phyloP scores from a whole-genome alignment of 331 rosid genomes.

The Pyracantha coccinea region DNA sequence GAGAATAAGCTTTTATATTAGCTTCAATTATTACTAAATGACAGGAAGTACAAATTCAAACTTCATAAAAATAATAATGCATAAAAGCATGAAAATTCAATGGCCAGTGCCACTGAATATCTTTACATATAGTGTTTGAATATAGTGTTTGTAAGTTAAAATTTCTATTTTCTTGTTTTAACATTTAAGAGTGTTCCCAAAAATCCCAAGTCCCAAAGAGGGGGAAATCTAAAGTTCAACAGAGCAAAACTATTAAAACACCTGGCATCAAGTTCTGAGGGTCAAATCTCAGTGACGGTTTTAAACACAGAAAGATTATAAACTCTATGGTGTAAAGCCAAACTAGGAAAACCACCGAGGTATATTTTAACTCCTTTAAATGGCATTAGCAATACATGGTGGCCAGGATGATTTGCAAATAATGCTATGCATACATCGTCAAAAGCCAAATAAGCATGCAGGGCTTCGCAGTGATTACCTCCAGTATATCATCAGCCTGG shows the following conservation, averaged over 20 bases:
- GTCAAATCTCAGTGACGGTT: not conserved
- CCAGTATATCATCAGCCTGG: conserved; percentile 93
- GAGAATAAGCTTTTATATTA: not conserved
- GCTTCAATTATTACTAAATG: not conserved
- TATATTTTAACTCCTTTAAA: not conserved
- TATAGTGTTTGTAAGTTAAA: not conserved
- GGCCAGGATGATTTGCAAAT: not conserved
- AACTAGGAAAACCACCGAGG: not conserved
- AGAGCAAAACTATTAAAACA: not conserved
- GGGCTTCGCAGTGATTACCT: conserved; percentile 41
- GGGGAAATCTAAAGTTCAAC: not conserved
- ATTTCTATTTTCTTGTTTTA: not conserved
- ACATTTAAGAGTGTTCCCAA: not conserved
- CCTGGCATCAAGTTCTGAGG: not conserved
- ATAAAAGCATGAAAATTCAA: not conserved
- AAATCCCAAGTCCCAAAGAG: not conserved
- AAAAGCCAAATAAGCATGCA: not conserved
- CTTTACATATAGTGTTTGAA: not conserved
- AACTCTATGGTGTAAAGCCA: not conserved
- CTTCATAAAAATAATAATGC: not conserved
- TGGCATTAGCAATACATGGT: not conserved
- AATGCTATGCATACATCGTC: not conserved
- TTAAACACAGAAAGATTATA: not conserved
- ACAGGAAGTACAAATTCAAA: not conserved
- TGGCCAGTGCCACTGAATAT: not conserved